Conservation (phyloP, 2,329 filamentous ascomycete species). For the Ascomycota sp. region DNA sequence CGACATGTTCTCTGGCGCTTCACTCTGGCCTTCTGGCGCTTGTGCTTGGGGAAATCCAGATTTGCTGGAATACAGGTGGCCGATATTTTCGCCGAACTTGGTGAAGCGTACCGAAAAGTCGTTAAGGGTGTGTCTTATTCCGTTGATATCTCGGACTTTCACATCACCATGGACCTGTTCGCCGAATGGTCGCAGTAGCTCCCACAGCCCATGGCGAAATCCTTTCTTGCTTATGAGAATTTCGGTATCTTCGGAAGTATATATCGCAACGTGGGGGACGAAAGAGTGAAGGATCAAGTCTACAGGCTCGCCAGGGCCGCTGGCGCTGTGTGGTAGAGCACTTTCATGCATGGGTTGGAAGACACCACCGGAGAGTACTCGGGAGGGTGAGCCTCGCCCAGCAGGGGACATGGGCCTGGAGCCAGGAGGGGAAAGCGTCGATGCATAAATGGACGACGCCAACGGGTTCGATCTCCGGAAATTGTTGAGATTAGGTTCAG, state of each 20-base stretch:
- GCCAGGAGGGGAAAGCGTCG: conserved; percentile 42
- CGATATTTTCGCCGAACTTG: conserved; percentile 39
- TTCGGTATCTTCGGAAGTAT: conserved; percentile 72
- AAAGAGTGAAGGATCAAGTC: conserved; percentile 62
- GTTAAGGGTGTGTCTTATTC: conserved; percentile 60
- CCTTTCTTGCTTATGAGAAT: conserved; percentile 63
- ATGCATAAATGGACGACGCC: conserved; percentile 38
- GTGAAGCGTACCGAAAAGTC: conserved; percentile 81
- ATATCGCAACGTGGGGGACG: conserved; percentile 69
- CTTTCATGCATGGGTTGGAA: conserved; percentile 24
- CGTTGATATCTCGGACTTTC: conserved; percentile 72
- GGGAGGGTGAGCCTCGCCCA: conserved; percentile 34
- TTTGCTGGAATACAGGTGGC: conserved; percentile 22
- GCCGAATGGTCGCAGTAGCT: conserved; percentile 74
- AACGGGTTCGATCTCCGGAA: conserved; percentile 32
- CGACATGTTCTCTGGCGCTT: conserved; percentile 8
- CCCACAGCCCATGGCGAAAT: conserved; percentile 58
- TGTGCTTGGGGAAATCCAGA: conserved; percentile 8
- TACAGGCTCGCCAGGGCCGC: conserved; percentile 30
- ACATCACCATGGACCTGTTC: conserved; percentile 74
- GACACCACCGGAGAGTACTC: conserved; percentile 33
- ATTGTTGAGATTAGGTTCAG: conserved; percentile 30
- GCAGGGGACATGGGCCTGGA: conserved; percentile 47
- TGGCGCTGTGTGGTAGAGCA: conserved; percentile 20
- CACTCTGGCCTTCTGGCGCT: conserved; percentile 17